Evolutionary conservation across 2,329 filamentous ascomycete species (phyloP), one percentile per base, ranked within the genome.

Genomic region (Diaporthe sp.): DNA sequence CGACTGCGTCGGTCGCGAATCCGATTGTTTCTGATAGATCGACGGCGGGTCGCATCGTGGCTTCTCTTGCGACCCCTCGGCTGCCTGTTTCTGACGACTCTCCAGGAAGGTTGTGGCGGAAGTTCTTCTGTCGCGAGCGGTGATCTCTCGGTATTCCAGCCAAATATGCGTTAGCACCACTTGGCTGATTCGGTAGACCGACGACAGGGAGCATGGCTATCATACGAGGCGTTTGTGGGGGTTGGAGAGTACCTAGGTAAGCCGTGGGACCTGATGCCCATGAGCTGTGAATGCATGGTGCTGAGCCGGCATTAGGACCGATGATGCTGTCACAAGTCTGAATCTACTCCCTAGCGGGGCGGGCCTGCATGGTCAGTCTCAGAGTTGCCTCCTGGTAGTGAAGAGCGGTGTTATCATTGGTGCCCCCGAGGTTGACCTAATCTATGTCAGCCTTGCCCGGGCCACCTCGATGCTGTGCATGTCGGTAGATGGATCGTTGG

Each of bases 171-270:
- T 27, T 51, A 42, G 44, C 32, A 12, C 25, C 32, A 50, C 63
- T 37, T 66, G 42, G 35, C 63, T 66, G 30, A 30, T 66, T 66
- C 27, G 44, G 63, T 66, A 51, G 44, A 66, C 63, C 63, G 63
- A 51, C 17, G 44, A 35, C 47, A 50, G 44, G 13, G 44, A 39
- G 13, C 12, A 66, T 4, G 6, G 12, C 7, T 27, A 35, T 50
- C 42, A 25, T 35, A 65, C 19, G 22, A 65, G 22, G 25, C 32
- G 22, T 51, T 19, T 37, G 30, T 9, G 35, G 50, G 12, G n/a
- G 22, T 13, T 4, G 44, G 44, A 19, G 44, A 9, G 22, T n/a
- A 9, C 3, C 3, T 19, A 4, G 12, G 47, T 17, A 37, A 51
- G 63, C 63, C 22, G 27, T 19, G 30, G 30, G 44, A 27, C 44